Evolutionary conservation across 2,329 filamentous ascomycete genomes (phyloP).

Genomic region (Sclerotinia subarctica): DNA sequence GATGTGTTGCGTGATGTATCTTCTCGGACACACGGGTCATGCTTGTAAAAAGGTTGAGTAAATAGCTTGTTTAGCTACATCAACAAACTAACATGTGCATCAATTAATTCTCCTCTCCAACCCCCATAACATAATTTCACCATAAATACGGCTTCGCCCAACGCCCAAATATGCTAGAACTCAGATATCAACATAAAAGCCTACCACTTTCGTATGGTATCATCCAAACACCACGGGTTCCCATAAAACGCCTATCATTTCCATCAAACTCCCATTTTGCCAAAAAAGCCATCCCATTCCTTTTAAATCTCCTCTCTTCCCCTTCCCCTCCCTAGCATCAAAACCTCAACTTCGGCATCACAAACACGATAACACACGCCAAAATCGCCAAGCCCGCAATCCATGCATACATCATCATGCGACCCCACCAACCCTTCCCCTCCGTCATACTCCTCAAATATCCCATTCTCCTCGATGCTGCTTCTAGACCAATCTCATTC

Average conservation of each 20-base stretch:
- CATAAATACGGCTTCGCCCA: neutral
- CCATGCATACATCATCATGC: conserved; percentile 75
- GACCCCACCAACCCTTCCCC: conserved; percentile 80
- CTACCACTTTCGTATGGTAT: conserved; percentile 18
- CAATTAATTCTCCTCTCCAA: too few relatives aligned
- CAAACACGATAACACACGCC: conserved; percentile 75
- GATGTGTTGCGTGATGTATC: neutral
- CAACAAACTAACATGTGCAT: neutral
- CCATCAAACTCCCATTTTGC: neutral
- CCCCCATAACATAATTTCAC: too few relatives aligned
- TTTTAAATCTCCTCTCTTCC: neutral
- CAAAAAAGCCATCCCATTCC: neutral
- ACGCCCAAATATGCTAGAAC: neutral
- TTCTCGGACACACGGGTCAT: neutral
- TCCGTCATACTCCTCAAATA: conserved; percentile 76
- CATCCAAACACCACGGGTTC: conserved; percentile 11
- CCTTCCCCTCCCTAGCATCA: conserved; percentile 39
- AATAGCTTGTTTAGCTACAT: neutral
- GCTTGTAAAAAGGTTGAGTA: too few relatives aligned
- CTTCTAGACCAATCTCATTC: conserved; percentile 72
- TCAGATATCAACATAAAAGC: neutral
- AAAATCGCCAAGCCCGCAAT: conserved; percentile 80
- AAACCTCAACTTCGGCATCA: conserved; percentile 84
- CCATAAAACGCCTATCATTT: neutral
- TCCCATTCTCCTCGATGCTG: conserved; percentile 74